Base-by-base conservation (phyloP, 2,329 filamentous ascomycete genomes). In the Hirsutella rhossiliensis region DNA sequence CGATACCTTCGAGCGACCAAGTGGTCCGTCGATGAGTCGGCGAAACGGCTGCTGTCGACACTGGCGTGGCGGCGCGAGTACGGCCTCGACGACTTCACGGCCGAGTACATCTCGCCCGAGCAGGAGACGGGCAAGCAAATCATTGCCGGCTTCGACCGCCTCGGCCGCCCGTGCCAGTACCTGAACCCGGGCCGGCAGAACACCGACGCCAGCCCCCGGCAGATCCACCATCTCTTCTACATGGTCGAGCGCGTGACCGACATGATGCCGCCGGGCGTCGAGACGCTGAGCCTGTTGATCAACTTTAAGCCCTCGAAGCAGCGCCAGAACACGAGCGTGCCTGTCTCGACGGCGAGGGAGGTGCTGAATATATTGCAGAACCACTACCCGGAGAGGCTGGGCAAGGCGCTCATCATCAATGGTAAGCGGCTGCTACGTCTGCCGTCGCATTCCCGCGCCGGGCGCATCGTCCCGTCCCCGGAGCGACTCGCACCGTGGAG, bases 121-220 rank as follows among this genome's bases (percentile, higher is more conserved):
- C 94, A 96, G 62, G 88, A 90, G 68, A 97, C 90, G 11, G 92
- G 92, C 52, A 98, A 98, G 71, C 90, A 97, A 63, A 74, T 95
- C 46, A 73, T 94, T 46, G 64, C 92, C 18, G 92, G 92, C 37
- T 98, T 80, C 64, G 92, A 98, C 67, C 85, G 82, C 47, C 71
- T 87, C 48, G 84, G 76, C 41, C 75, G 90, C n/a, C 87, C 89
- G 2, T 96, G 89, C 62, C 78, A 92, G 56, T 96, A 96, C 65
- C 76, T 98, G 47, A 83, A 84, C 59, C 92, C 92, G 2, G 86
- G 82, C 29, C 80, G 83, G 52, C 92, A 98, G 67, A 98, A 98
- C 70, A 97, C 92, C 1, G 82, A 94, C 53, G 75, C 80, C 45
- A 84, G 80, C 48, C 85, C 88, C 32, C 77, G 87, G 54, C 92